Evolutionary conservation across 108 stramenopile genomes (phyloP).

Genomic region (Conticribra weissflogii): DNA sequence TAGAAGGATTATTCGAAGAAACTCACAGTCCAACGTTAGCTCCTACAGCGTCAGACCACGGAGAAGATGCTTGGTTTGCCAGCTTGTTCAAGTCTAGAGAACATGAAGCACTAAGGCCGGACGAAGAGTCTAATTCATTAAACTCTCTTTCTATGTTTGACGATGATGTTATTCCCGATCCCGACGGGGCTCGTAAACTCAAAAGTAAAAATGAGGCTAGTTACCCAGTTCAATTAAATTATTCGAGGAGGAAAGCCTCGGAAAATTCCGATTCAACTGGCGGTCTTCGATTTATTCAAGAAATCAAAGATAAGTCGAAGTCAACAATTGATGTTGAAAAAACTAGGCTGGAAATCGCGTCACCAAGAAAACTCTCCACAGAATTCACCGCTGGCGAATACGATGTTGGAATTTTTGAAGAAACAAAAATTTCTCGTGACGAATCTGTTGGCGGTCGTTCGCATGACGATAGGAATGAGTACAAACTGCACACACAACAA

Average conservation of each 20-base stretch:
- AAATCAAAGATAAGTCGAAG: no score
- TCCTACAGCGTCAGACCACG: not conserved
- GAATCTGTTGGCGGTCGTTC: not conserved
- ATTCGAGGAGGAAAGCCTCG: no score
- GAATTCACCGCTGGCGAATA: no score
- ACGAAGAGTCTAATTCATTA: not conserved
- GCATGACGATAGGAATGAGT: not conserved
- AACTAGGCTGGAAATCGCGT: no score
- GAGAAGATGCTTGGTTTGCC: conserved; percentile 46
- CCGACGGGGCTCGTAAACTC: conserved; percentile 3
- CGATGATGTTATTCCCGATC: conserved; percentile 41
- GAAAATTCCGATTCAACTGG: no score
- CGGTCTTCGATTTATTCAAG: no score
- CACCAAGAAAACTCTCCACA: no score
- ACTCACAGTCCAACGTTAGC: conserved; percentile 49
- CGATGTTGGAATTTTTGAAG: no score
- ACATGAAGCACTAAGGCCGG: conserved; percentile 31
- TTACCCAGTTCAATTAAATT: no score
- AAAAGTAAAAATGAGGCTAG: conserved; percentile 14
- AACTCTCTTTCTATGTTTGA: conserved; percentile 24
- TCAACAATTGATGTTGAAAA: no score
- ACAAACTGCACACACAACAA: conserved; percentile 18
- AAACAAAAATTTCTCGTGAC: not conserved
- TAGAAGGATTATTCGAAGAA: conserved; percentile 34
- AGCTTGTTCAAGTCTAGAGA: conserved; percentile 55